Conservation (phyloP, 2,329 filamentous ascomycete genomes). For the Paraphoma chrysanthemicola region DNA sequence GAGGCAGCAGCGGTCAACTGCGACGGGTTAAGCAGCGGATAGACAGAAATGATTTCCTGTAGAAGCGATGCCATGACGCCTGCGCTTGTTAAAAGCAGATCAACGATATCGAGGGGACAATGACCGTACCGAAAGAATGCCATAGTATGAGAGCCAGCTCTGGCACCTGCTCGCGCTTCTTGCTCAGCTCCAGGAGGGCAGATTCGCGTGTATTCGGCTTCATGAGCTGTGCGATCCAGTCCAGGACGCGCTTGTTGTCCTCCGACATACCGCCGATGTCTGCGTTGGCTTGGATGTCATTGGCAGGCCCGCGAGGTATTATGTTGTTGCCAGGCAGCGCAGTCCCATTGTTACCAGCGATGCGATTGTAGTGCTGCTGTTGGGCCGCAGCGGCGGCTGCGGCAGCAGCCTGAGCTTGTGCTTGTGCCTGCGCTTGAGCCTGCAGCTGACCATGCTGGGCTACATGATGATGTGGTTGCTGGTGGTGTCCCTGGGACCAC, state of each 20-base stretch:
- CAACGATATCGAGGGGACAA: too few relatives aligned
- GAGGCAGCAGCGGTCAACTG: conserved; percentile 97
- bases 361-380: conserved; percentile 72
- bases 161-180: conserved; percentile 97
- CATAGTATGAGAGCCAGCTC: conserved; percentile 95
- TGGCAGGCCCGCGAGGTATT: conserved; percentile 46
- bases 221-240: conserved; percentile 89
- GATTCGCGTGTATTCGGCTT: conserved; percentile 87
- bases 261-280: conserved; percentile 69
- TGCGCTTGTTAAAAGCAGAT: conserved; percentile 48
- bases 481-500: conserved; percentile 58
- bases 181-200: conserved; percentile 92
- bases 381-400: conserved; percentile 59
- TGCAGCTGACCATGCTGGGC: conserved; percentile 49
- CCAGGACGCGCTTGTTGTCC: conserved; percentile 90
- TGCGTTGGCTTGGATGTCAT: conserved; percentile 46
- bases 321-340: conserved; percentile 45
- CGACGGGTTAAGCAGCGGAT: conserved; percentile 93
- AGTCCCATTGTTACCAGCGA: conserved; percentile 70
- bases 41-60: conserved; percentile 98
- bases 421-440: conserved; percentile 55
- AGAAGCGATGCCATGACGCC: conserved; percentile 97
- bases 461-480: conserved; percentile 49
- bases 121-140: conserved; percentile 87
- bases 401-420: conserved; percentile 54